These are phyloP conservation scores for Cicer cuneatum DNA, from an alignment of 306 rosid genomes.

Conservation along the genomic window DNA sequence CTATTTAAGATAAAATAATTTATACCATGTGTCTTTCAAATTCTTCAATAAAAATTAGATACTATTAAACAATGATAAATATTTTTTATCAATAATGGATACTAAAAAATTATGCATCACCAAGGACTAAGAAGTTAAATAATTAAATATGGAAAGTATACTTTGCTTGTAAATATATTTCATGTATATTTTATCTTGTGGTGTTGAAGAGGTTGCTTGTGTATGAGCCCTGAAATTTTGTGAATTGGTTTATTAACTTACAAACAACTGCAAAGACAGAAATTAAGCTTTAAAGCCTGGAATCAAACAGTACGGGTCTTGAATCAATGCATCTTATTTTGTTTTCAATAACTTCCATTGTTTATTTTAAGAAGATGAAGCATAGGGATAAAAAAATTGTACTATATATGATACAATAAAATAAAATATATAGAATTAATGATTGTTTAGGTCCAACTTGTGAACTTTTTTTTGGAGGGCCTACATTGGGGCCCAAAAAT, in stretches of 20 bases:
- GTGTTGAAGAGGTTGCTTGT: constrained; percentile 56
- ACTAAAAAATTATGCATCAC: background rate
- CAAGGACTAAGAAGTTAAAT: background rate
- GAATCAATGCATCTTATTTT: constrained; percentile 33
- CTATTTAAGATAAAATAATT: too few species aligned
- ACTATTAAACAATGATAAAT: too few species aligned
- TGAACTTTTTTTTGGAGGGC: constrained; percentile 48
- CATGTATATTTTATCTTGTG: constrained; percentile 46
- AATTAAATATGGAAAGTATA: constrained; percentile 38
- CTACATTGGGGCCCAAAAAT: constrained; percentile 45
- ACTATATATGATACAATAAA: background rate
- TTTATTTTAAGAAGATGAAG: constrained; percentile 27
- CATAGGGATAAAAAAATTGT: constrained; percentile 3
- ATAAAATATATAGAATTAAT: constrained; percentile 14
- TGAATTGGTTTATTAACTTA: constrained; percentile 54
- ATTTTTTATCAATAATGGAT: too few species aligned
- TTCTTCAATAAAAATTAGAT: too few species aligned
- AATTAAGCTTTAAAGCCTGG: constrained; percentile 48
- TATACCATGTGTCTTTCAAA: too few species aligned
- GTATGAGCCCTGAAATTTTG: constrained; percentile 49
- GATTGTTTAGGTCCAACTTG: constrained; percentile 46
- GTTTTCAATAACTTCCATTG: background rate
- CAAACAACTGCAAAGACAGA: constrained; percentile 55
- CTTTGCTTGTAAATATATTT: constrained; percentile 52
- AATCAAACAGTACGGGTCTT: constrained; percentile 40